Percentiles rank a stretch among this genome's conserved stretches.
These are phyloP conservation scores for Aureobasidium sp. DNA, from an alignment of 2,329 filamentous ascomycete genomes.

Conservation along the genomic window DNA sequence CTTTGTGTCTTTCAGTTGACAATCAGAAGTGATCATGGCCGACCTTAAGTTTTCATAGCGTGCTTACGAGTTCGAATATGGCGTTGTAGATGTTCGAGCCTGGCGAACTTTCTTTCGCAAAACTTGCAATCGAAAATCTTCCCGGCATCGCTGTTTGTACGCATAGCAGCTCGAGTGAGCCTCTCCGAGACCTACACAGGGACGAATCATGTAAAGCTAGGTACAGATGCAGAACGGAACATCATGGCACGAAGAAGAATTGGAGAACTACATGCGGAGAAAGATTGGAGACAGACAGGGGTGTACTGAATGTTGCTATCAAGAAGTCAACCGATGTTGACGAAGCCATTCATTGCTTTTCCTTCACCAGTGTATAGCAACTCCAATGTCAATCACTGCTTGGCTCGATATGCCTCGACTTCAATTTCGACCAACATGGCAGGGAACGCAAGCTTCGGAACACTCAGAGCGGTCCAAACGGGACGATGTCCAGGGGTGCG, in stretches of 20 bases:
- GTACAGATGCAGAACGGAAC: too few relatives aligned
- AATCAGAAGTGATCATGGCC: neutral
- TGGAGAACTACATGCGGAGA: too few relatives aligned
- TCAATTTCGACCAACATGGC: neutral
- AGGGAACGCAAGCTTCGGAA: neutral
- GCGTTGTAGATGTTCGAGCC: neutral
- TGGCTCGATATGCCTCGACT: neutral
- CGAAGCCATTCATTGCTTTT: too few relatives aligned
- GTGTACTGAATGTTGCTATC: too few relatives aligned
- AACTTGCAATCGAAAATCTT: neutral
- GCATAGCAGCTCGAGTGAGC: too few relatives aligned
- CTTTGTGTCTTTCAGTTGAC: neutral
- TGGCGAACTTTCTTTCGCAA: neutral
- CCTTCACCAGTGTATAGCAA: too few relatives aligned
- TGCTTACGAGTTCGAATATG: neutral
- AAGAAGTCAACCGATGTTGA: too few relatives aligned
- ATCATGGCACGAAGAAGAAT: too few relatives aligned
- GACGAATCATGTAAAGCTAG: too few relatives aligned
- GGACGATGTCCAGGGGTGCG: neutral
- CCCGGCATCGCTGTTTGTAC: too few relatives aligned
- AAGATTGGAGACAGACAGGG: too few relatives aligned
- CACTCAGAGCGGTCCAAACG: neutral
- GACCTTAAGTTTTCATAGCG: neutral
- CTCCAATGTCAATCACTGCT: neutral
- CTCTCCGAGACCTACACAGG: too few relatives aligned